Evolutionary conservation across 2,329 filamentous ascomycete genomes (phyloP), one percentile per base, ranked within the genome.

Genomic region (Gliomastix tumulicola): DNA sequence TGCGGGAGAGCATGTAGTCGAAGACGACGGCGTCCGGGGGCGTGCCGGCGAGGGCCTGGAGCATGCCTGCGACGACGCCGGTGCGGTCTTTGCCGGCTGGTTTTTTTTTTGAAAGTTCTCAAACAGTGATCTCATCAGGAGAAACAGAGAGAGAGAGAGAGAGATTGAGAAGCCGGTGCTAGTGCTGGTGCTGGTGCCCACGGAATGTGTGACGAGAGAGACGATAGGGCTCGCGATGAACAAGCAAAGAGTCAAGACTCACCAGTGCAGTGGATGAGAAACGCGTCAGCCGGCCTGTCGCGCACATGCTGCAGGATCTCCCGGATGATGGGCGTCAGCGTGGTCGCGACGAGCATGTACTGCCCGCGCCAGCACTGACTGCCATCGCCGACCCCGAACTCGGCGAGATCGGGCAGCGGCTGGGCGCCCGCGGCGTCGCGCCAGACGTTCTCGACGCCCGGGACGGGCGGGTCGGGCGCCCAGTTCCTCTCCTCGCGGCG

Each of bases 181-280:
- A n/a, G n/a, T n/a, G n/a, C n/a, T n/a, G n/a, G n/a, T n/a, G n/a
- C n/a, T n/a, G n/a, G n/a, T n/a, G n/a, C n/a, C n/a, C 11, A 32
- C 22, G 32, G 16, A 5, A 21, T 25, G 18, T 10, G 34, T 39
- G 13, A 30, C 21, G 30, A 20, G 2, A 8, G 9, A n/a, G n/a
- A n/a, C n/a, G n/a, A n/a, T n/a, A n/a, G n/a, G n/a, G n/a, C 16
- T 10, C 13, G n/a, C 6, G 15, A 5, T 31, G 8, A 16, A 16
- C 7, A 6, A 18, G 21, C 13, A n/a, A n/a, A n/a, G n/a, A 18
- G 4, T 7, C 7, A 25, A 22, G 19, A 53, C 62, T 45, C 45
- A 72, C 71, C 71, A 8, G 66, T 73, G 49, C 72, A 77, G 49
- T 77, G 73, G 28, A 76, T 66, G 33, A 76, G 42, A 40, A 74